Evolutionary conservation across 495 filamentous ascomycete species (phyloP), one percentile per base, ranked within the genome.

Genomic region (Daldinia caldariorum): DNA sequence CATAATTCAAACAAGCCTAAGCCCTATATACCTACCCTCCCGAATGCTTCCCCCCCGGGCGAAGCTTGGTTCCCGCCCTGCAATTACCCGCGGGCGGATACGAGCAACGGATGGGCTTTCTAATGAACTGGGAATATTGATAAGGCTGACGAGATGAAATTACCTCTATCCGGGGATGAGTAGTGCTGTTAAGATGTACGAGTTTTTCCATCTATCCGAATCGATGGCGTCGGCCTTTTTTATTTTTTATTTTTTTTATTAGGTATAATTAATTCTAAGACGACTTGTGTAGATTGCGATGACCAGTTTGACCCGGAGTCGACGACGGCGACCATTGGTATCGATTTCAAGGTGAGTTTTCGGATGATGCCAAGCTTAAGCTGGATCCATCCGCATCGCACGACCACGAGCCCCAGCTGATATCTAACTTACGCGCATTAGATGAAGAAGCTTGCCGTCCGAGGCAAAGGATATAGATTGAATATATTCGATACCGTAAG

Each of bases 401-500:
- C 16, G 41, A 20, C 41, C 41, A 45, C 16, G 7, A 18, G 41
- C 1, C 4, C 5, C 10, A 20, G 9, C 43, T 22, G 18, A 47
- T 22, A 4, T 18, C 20, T 22, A 47, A n/a, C 14, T 8, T 13
- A 7, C 43, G 7, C 18, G 37, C 16, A 63, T n/a, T 39, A 83
- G 81, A 81, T 77, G 74, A 82, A 83, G 54, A 83, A 79, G 59
- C 71, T 83, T 2, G 69, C 82, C 38, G 80, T 89, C 61, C 79
- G 82, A 50, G 86, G 85, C 57, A 84, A 83, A 69, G 77, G 82
- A 18, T 87, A 89, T 62, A 80, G 84, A 39, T 63, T 89, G 14
- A 85, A 84, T 39, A 79, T 89, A 43, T 88, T 89, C 65, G 87
- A 89, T 59, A 89, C 86, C 12, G 84, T 85, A 62, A 80, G 83